Base-by-base conservation (phyloP, 140 eudicot species). In the Anethum foeniculum region DNA sequence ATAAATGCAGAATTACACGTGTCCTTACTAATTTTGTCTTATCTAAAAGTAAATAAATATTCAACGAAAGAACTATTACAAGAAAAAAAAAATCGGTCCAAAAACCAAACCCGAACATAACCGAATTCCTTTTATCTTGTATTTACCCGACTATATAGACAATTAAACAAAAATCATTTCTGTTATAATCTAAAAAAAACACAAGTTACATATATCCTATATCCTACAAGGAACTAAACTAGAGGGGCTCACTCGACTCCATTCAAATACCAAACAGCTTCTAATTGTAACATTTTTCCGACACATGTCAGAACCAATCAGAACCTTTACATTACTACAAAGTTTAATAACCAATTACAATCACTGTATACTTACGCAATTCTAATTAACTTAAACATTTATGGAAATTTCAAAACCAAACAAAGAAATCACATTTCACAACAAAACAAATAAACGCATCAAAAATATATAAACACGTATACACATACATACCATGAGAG, bases 401-500 rank as follows among this genome's bases (percentile, higher is more conserved):
- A 9, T 3, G 19, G 7, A 67, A 67, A 12, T 12, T 1, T 67
- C 2, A 36, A 27, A 65, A 28, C 3, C 19, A 1, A 38, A 71
- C 3, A 21, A 11, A 38, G 19, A 3, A 23, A 21, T 21, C 19
- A 73, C 51, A 11, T 23, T 9, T 43, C 0, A 19, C 27, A 71
- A 18, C 2, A 16, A 18, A 71, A 34, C 16, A 16, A 7, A 7
- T 34, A 1, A 36, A 38, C 15, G 19, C 75, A 34, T 14, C 0
- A 39, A 27, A 38, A 71, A 2, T 16, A 36, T 2, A 71, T 3
- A 41, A 19, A 18, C 19, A 16, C 6, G 5, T 10, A 3, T 4
- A 41, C 41, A 18, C 9, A 3, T 8, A 64, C 87, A 60, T 90
- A 92, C 97, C 96, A 92, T 90, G 46, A 92, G 93, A 54, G 92